phyloP scores from a whole-genome alignment of 345 rosid species.

The Salix purpurea region DNA sequence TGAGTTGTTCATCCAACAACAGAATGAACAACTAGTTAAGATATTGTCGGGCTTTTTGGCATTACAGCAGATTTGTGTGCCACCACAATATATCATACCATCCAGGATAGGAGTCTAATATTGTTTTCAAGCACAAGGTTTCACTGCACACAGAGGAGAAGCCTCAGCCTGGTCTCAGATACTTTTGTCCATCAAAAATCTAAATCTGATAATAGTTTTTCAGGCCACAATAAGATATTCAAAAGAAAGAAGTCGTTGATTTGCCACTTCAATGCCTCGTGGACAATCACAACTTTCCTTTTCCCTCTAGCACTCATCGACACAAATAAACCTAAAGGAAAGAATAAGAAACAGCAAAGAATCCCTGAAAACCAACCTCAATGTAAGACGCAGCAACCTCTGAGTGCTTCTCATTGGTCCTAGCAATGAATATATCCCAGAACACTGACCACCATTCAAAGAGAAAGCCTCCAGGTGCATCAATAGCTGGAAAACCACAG shows the following conservation, averaged over 20 bases:
- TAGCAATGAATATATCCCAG: conserved; percentile 99
- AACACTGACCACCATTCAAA: conserved; percentile 99
- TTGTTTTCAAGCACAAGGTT: background rate
- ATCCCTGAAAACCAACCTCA: conserved; percentile 50
- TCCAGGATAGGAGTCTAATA: background rate
- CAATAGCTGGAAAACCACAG: conserved; percentile 62
- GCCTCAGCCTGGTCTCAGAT: background rate
- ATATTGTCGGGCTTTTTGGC: background rate
- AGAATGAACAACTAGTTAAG: background rate
- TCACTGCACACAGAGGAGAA: background rate
- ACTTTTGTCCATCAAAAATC: background rate
- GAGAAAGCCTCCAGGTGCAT: conserved; percentile 97
- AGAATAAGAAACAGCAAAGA: background rate
- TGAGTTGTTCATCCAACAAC: background rate
- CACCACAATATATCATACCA: background rate
- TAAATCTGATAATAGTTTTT: background rate
- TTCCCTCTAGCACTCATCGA: background rate
- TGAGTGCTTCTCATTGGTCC: conserved; percentile 96
- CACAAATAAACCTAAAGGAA: background rate
- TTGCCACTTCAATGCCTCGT: background rate
- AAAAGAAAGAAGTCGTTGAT: background rate
- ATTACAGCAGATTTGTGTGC: background rate
- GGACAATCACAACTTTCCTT: background rate
- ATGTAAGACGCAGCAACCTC: conserved; percentile 98
- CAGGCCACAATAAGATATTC: background rate